A percentile compares a stretch with the other conserved stretches of the same genome.
Evolutionary conservation across 257 asterid genomes (phyloP).

Genomic region (Solanum raphanifolium): DNA sequence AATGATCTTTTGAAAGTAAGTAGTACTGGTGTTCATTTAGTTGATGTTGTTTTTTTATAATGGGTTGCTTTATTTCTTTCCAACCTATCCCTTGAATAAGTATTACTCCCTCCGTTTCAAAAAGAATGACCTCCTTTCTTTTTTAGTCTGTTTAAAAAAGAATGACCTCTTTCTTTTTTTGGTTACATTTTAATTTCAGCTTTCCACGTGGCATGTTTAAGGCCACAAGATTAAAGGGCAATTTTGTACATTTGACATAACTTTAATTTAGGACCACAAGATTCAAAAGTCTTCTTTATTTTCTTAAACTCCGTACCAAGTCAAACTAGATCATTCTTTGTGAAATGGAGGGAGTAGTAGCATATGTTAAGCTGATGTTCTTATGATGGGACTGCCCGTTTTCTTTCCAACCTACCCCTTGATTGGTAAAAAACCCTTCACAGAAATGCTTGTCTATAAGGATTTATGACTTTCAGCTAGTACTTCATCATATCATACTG

Average conservation of each 20-base stretch:
- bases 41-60: neutral
- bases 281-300: too few species aligned
- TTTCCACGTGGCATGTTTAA: too few species aligned
- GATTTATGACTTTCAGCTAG: neutral
- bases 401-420: neutral
- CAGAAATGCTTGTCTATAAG: neutral
- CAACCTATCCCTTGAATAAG: conserved; percentile 14
- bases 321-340: too few species aligned
- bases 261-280: too few species aligned
- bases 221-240: too few species aligned
- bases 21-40: neutral
- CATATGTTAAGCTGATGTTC: neutral
- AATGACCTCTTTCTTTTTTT: too few species aligned
- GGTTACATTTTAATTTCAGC: too few species aligned
- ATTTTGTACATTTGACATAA: too few species aligned
- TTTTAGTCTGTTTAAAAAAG: too few species aligned
- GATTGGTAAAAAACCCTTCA: neutral
- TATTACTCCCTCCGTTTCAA: neutral
- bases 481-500: neutral
- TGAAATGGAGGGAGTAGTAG: too few species aligned
- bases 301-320: too few species aligned
- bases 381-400: neutral
- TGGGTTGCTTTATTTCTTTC: neutral
- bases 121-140: too few species aligned
- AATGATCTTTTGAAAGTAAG: conserved; percentile 69